Base-by-base conservation (phyloP, 2,329 filamentous ascomycete species). In the Stachybotrys chartarum region DNA sequence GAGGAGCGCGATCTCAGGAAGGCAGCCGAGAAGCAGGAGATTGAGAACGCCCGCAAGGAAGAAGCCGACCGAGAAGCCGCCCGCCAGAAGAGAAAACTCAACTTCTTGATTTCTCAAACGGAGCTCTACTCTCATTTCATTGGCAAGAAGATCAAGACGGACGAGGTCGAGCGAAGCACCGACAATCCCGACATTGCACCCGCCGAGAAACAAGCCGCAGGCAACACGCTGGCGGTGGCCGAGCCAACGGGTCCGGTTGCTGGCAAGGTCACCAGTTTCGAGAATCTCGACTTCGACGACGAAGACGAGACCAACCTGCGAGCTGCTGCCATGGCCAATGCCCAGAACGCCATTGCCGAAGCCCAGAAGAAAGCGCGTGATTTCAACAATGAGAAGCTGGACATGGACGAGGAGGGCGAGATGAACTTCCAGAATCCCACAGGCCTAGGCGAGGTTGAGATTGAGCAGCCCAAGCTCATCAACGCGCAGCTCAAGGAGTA, bases 351-450 rank as follows among this genome's bases (percentile, higher is more conserved):
- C 58, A 91, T 99, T 59, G 88, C 96, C 63, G 90, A 97, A 71
- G 94, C 94, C 1, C 91, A 97, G 70, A 86, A 91, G 70, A 92
- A 94, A 70, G 94, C 94, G 1, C 86, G 91, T 53, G 90, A 90
- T 10, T 99, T 99, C 80, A 96, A 97, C 75, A 86, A 91, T 58
- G 78, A 84, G 53, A 83, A 85, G 66, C 64, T 72, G 7, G 84
- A 83, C 56, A 85, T 88, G 71, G 88, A 94, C 61, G 91, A 97
- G 57, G 92, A 97, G 66, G 93, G 92, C 64, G 94, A 99, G 75
- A 90, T 99, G 88, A 99, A 99, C 75, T 99, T 99, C 79, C 94
- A 99, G 75, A 97, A 99, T 69, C 94, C 94, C 0, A 94, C 92
- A 5, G 94, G 93, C 66, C 81, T 99, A 64, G 93, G 93, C 64